These are phyloP conservation scores for Fusarium pseudograminearum DNA, from an alignment of 2,329 filamentous ascomycete species.

Conservation along the genomic window DNA sequence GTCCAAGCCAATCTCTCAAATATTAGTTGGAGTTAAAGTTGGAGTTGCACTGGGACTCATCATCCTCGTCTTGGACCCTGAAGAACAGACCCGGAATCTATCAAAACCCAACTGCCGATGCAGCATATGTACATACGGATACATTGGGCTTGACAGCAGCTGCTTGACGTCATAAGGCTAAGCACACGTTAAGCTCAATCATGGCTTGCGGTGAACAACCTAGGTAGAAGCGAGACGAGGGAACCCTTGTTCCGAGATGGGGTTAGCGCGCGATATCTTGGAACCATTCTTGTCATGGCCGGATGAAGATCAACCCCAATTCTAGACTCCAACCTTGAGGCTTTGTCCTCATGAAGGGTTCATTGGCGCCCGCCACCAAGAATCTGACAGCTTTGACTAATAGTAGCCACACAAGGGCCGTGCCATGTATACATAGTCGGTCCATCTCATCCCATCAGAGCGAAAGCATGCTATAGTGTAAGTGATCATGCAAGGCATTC, in stretches of 20 bases:
- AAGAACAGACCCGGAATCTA: conserved; percentile 16
- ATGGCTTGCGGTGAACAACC: conserved; percentile 41
- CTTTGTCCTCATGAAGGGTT: conserved; percentile 16
- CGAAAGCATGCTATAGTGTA: conserved; percentile 17
- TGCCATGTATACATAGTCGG: conserved; percentile 11
- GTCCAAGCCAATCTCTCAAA: conserved; percentile 29
- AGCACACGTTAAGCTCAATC: conserved; percentile 24
- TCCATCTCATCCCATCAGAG: conserved; percentile 15
- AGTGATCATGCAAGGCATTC: conserved; percentile 12
- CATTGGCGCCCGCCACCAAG: conserved; percentile 33
- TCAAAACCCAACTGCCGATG: conserved; percentile 32
- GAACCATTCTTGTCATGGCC: conserved; percentile 31
- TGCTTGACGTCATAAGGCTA: conserved; percentile 43
- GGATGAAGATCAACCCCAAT: conserved; percentile 43
- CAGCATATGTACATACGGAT: conserved; percentile 12
- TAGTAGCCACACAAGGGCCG: conserved; percentile 31
- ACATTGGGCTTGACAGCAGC: conserved; percentile 23
- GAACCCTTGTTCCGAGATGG: conserved; percentile 30
- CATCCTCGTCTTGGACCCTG: conserved; percentile 23
- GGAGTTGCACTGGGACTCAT: conserved; percentile 22
- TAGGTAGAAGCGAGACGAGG: conserved; percentile 20
- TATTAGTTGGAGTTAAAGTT: conserved; percentile 9
- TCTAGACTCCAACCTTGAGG: conserved; percentile 28
- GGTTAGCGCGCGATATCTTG: conserved; percentile 43
- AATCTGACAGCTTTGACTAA: conserved; percentile 32